phyloP scores from a whole-genome alignment of 208 protist genomes.

The Wallacemonas rigidus region DNA sequence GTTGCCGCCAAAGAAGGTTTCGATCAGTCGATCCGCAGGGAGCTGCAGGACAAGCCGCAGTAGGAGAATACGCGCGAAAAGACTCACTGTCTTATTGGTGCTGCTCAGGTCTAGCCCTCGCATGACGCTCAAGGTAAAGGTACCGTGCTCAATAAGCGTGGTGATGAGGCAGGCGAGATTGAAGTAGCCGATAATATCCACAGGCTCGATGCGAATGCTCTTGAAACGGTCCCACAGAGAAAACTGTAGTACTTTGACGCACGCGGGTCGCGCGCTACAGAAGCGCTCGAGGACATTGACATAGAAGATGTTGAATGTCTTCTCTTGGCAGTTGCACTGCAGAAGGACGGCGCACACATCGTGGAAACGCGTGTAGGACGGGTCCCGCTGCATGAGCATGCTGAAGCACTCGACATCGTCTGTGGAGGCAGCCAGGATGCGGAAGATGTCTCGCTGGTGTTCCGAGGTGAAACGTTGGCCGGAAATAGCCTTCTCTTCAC shows the following conservation, averaged over 20 bases:
- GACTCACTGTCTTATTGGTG: conserved; percentile 73
- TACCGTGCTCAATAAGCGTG: conserved; percentile 49
- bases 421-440: conserved; percentile 46
- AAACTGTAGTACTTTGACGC: conserved; percentile 78
- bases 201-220: conserved; percentile 57
- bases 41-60: conserved; percentile 75
- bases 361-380: conserved; percentile 62
- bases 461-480: conserved; percentile 80
- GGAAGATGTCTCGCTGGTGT: conserved; percentile 78
- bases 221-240: conserved; percentile 86
- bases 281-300: conserved; percentile 73
- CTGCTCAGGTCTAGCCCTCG: conserved; percentile 81
- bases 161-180: conserved; percentile 70
- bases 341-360: conserved; percentile 65
- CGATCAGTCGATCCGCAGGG: conserved; percentile 45
- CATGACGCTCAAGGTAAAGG: conserved; percentile 71
- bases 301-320: conserved; percentile 76
- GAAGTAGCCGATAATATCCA: conserved; percentile 67
- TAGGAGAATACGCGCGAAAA: conserved; percentile 77
- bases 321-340: conserved; percentile 74
- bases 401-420: conserved; percentile 84
- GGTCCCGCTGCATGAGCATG: conserved; percentile 79
- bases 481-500: conserved; percentile 63
- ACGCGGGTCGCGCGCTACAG: conserved; percentile 55
- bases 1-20: conserved; percentile 83